phyloP scores from a whole-genome alignment of 2,329 filamentous ascomycete genomes.

The Penicillium sumatraense region DNA sequence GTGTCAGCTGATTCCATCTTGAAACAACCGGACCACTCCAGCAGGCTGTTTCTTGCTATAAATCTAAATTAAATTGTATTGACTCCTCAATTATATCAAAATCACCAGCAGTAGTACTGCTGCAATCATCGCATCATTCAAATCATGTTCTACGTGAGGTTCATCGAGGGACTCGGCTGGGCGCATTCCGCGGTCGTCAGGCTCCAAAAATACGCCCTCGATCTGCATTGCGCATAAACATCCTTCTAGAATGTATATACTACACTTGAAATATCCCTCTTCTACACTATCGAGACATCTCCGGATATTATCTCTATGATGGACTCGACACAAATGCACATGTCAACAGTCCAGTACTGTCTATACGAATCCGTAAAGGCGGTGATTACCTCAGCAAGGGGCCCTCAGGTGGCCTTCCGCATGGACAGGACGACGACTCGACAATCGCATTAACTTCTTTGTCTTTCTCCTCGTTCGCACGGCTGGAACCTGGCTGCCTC shows the following conservation, averaged over 20 bases:
- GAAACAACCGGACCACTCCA: too few species aligned
- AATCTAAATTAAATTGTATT: too few species aligned
- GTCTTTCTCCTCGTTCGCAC: slow-evolving; percentile 8
- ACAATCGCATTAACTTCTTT: slow-evolving; percentile 20
- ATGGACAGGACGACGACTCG: slow-evolving; percentile 24
- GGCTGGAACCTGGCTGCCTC: background rate
- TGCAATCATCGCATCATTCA: too few species aligned
- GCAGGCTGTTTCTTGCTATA: too few species aligned
- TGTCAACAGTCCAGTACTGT: background rate
- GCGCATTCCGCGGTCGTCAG: background rate
- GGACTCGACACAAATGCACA: background rate
- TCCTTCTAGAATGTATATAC: too few species aligned
- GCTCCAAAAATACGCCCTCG: background rate
- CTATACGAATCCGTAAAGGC: background rate
- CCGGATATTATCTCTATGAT: background rate
- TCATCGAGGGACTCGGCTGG: too few species aligned
- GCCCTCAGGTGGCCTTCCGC: slow-evolving; percentile 32
- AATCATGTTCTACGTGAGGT: too few species aligned
- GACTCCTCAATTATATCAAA: too few species aligned
- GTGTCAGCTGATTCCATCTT: too few species aligned
- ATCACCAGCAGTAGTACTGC: too few species aligned
- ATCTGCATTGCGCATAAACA: background rate
- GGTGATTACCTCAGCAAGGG: slow-evolving; percentile 36
- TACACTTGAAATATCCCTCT: background rate
- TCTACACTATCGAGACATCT: background rate